Conservation (phyloP, 768 basidiomycete genomes). For the Cyclocybe cylindracea region DNA sequence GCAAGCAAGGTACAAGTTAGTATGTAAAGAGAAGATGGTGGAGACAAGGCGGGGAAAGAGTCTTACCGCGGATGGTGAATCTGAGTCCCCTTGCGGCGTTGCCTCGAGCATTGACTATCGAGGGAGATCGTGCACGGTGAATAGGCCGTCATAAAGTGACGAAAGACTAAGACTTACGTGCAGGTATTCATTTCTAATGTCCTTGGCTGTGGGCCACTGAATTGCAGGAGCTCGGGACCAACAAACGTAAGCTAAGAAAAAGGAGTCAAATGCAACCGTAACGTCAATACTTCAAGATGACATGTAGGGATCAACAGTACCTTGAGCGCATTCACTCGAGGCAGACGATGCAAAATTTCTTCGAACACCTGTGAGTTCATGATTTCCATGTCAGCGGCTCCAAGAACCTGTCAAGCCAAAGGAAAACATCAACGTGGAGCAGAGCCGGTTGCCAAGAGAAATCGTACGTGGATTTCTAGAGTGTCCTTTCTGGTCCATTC, state of each 20-base stretch:
- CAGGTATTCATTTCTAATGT: conserved; percentile 28
- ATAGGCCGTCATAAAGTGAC: too few relatives aligned
- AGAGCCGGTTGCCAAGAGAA: neutral
- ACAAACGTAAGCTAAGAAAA: too few relatives aligned
- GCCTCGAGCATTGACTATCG: conserved; percentile 24
- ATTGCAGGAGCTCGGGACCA: too few relatives aligned
- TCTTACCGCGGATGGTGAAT: conserved; percentile 7
- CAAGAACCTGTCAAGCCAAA: conserved; percentile 21
- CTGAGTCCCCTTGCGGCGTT: conserved; percentile 25
- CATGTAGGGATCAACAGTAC: conserved; percentile 10
- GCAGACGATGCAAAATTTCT: conserved; percentile 36
- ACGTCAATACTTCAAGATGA: neutral
- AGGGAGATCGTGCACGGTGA: neutral
- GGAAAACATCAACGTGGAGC: neutral
- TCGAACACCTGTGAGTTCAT: conserved; percentile 25
- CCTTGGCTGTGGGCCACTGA: neutral
- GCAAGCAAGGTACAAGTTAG: neutral
- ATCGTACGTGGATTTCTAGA: conserved; percentile 24
- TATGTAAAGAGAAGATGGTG: too few relatives aligned
- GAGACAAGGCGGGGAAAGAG: too few relatives aligned
- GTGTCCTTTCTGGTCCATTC: conserved; percentile 30
- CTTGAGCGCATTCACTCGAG: conserved; percentile 24
- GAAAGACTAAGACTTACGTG: conserved; percentile 18
- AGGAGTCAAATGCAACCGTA: too few relatives aligned
- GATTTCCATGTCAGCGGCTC: conserved; percentile 23